Evolutionary conservation across 495 filamentous ascomycete species (phyloP), one percentile per base, ranked within the genome.

Genomic region (Zalerion maritima): DNA sequence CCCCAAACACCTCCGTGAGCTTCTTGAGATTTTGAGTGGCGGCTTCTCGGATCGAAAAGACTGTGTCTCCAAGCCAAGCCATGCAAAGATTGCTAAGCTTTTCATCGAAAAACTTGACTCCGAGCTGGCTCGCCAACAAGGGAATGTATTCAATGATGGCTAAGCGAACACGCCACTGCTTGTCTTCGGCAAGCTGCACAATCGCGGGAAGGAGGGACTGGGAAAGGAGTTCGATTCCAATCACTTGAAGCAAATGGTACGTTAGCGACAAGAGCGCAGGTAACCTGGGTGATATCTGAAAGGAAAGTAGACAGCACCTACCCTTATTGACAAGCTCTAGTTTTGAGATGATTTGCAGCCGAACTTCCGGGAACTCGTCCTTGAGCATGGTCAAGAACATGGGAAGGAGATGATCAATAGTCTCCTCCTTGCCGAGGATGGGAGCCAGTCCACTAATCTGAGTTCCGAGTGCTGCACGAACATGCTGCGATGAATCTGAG

Each of bases 361-460:
- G 78, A 30, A 97, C 89, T 48, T 96, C 91, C 18, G 89, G 89
- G 56, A 94, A 96, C 45, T 97, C 89, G 50, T 97, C 89, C 60
- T 97, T 97, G 28, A 97, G 75, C 89, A 97, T 97, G 49, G 91
- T 81, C 21, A 96, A 67, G 58, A 97, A 97, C 91, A 97, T 97
- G 21, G 89, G 89, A 22, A 97, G 73, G 35, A 97, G 79, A 45
- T 96, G 89, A 33, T 85, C 71, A 37, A 93, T 96, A 21, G 89
- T 97, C 52, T 97, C 84, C 45, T 97, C 83, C 58, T 94, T 96
- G 52, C 89, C 89, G 39, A 97, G 69, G 34, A 97, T 94, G 3
- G 89, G 89, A 16, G 89, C 89, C 42, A 97, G 74, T 10, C 89
- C 89, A 52, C 85, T 94, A 50, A 97, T 93, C 50, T 96, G 89